Base-by-base conservation (phyloP, 2,329 filamentous ascomycete genomes). In the Aspergillus sojae region DNA sequence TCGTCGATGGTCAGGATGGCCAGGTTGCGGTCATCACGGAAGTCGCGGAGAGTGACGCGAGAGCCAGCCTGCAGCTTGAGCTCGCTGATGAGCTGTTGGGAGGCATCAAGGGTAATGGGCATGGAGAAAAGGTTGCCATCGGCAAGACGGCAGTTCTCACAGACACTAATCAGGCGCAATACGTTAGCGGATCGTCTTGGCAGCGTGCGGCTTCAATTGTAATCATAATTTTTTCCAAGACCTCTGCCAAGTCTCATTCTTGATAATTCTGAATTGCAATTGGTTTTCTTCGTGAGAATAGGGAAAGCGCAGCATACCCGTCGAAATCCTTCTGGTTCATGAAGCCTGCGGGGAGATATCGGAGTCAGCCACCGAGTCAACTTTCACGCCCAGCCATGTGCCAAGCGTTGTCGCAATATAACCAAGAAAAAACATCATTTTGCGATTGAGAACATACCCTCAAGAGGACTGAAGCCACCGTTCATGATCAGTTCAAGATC, bases 251-350 rank as follows among this genome's bases (percentile, higher is more conserved):
- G 45, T 3, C 45, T 48, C 21, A 14, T 23, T 48, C 4, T 48
- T 6, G 34, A 36, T 4, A 14, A 2, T 23, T 1, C 19, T 19
- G 12, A 7, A 23, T 12, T 48, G 28, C 23, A 26, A 48, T 62
- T 62, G 48, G 32, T 34, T 32, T 36, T 28, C 5, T 28, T 30
- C 16, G 21, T 10, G 14, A 4, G 6, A 39, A 64, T 46, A 11
- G 26, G 57, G 21, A 30, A 14, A 57, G 3, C n/a, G 55, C 26
- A 48, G 19, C 86, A 71, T 87, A 94, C 92, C 91, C 89, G 81
- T 96, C 91, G 85, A 97, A 99, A 82, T 99, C 95, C 82, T 93
- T 91, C 85, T 99, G 89, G 80, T 88, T 97, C 91, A 99, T 91
- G 85, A 99, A 99, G 75, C 94, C 93, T 96, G 74, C 63, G 61